A percentile compares a stretch with the other conserved stretches of the same genome.
Evolutionary conservation across 169 alveolate genomes (phyloP).

Genomic region (Plasmodium falciparum): DNA sequence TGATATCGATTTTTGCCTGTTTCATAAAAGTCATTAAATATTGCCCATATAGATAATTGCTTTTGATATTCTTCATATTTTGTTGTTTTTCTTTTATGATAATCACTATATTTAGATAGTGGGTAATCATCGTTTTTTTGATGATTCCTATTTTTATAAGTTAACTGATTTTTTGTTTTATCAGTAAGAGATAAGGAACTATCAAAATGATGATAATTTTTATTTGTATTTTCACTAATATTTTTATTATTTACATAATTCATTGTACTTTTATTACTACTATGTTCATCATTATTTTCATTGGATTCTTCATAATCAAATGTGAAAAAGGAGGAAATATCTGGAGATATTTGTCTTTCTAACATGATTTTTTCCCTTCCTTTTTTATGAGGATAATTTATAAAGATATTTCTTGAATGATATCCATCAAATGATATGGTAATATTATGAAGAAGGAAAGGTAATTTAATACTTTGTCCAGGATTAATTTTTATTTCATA

Average conservation of each 20-base stretch:
- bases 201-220: background rate
- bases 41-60: constrained; percentile 71
- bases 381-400: constrained; percentile 71
- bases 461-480: constrained; percentile 70
- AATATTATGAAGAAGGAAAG: constrained; percentile 35
- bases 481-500: constrained; percentile 58
- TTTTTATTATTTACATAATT: background rate
- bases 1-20: constrained; percentile 71
- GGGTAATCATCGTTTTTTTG: background rate
- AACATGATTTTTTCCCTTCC: constrained; percentile 74
- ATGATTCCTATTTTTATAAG: background rate
- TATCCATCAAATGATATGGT: constrained; percentile 71
- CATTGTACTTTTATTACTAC: background rate
- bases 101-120: constrained; percentile 9
- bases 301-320: constrained; percentile 37
- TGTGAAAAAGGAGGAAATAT: constrained; percentile 36
- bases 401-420: constrained; percentile 39
- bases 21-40: constrained; percentile 70
- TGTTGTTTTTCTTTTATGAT: constrained; percentile 18
- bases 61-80: constrained; percentile 59
- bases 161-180: constrained; percentile 3
- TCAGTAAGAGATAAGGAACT: background rate
- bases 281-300: constrained; percentile 1
- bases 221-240: background rate
- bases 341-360: constrained; percentile 19